Percentiles rank a stretch among this genome's conserved stretches.
Evolutionary conservation across 2,329 filamentous ascomycete species (phyloP).

Genomic region (Davidsoniella australis): DNA sequence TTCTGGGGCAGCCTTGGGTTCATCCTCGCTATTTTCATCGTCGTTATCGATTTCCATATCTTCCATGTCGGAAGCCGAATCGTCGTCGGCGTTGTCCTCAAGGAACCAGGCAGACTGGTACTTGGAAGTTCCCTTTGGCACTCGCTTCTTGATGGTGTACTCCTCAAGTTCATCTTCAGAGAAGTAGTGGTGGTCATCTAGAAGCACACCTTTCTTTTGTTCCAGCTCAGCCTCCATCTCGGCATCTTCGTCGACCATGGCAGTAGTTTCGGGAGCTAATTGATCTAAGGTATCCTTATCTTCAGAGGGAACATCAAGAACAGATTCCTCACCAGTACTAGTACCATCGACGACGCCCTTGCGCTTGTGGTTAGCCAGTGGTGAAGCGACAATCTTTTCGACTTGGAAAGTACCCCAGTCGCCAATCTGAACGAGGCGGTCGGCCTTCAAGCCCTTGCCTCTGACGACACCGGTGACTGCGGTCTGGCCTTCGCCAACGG

Average conservation of each 20-base stretch:
- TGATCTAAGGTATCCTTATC: conserved; percentile 72
- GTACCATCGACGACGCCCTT: conserved; percentile 50
- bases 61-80: conserved; percentile 61
- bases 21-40: conserved; percentile 34
- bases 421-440: conserved; percentile 76
- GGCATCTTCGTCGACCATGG: conserved; percentile 52
- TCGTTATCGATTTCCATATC: conserved; percentile 42
- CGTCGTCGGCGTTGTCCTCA: conserved; percentile 61
- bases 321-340: conserved; percentile 45
- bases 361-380: conserved; percentile 41
- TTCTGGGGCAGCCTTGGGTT: conserved; percentile 49
- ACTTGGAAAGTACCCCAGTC: conserved; percentile 93
- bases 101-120: conserved; percentile 95
- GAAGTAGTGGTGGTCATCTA: conserved; percentile 97
- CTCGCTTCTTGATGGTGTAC: conserved; percentile 46
- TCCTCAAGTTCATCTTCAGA: conserved; percentile 63
- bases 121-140: conserved; percentile 81
- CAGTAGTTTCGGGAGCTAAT: conserved; percentile 70
- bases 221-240: conserved; percentile 24
- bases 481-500: conserved; percentile 42
- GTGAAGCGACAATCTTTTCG: conserved; percentile 68
- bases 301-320: conserved; percentile 55
- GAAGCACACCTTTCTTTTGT: conserved; percentile 67
- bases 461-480: conserved; percentile 72
- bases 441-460: conserved; percentile 73